Base-by-base conservation (phyloP, 2,329 filamentous ascomycete species). In the Calcarisporium arbuscula region DNA sequence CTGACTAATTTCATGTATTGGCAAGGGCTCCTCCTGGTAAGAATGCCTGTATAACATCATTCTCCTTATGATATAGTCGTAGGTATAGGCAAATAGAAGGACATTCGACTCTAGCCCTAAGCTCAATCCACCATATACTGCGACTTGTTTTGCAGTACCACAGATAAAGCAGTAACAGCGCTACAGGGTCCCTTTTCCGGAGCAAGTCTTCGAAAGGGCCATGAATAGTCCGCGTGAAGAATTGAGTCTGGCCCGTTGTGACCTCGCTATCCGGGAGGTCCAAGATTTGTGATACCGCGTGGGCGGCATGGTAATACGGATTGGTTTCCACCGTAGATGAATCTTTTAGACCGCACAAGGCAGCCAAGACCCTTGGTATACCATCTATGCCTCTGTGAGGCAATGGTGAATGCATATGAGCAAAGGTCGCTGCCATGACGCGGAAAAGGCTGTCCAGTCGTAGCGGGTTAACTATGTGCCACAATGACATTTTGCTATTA, bases 71-170 rank as follows among this genome's bases (percentile, higher is more conserved):
- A 48, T 60, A 45, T 4, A 45, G 35, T 4, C 22, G 44, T 5
- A 68, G 39, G 28, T 67, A 67, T 10, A 38, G 40, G 36, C 50
- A 51, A 27, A 68, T 68, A n/a, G 63, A 50, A 22, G 58, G 60
- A 28, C 58, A 57, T 44, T 68, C 65, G 22, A 67, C 53, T 33
- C 53, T 53, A 2, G 62, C 59, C 21, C 64, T 51, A 1, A 65
- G 49, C 15, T 55, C 55, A 39, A 68, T 56, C 61, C 62, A 68
- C 64, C 64, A 68, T 40, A 66, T 55, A 45, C 51, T 51, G 12
- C 52, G 52, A 22, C 61, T 32, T 35, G 54, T 51, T 45, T 64
- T 66, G 15, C 49, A 46, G 29, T 65, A 68, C 64, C 63, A 68
- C 5, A 65, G 36, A 41, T 63, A 64, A 0, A 68, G 41, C 22